phyloP scores from a whole-genome alignment of 805 yeast species.

The Pichia rugopelliculosa region DNA sequence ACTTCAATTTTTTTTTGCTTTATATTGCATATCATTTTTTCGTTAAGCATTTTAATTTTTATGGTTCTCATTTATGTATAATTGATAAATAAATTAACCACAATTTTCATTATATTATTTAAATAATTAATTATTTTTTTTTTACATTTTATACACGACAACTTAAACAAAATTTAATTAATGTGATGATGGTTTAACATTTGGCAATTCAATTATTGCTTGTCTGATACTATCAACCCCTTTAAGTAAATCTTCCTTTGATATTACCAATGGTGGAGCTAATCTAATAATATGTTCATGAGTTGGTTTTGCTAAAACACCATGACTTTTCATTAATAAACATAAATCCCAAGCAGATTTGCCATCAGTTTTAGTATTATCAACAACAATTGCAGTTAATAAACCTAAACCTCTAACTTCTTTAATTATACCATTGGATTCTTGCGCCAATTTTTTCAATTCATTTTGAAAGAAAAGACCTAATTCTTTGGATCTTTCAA shows the following conservation, averaged over 20 bases:
- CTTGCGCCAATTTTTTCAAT: constrained; percentile 40
- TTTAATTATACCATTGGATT: constrained; percentile 45
- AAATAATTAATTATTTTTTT: not conserved
- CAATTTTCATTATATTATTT: too few relatives aligned
- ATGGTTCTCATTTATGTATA: too few relatives aligned
- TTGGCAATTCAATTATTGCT: constrained; percentile 51
- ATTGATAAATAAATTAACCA: too few relatives aligned
- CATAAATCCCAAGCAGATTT: constrained; percentile 96
- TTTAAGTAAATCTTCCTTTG: constrained; percentile 74
- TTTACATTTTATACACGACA: not conserved
- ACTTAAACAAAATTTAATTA: constrained; percentile 8
- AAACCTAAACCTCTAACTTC: constrained; percentile 82
- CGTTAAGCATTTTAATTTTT: too few relatives aligned
- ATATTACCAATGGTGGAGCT: constrained; percentile 92
- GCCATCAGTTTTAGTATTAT: constrained; percentile 74
- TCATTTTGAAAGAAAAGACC: constrained; percentile 65
- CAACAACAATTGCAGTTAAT: constrained; percentile 86
- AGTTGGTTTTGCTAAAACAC: constrained; percentile 89
- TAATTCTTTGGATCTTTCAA: constrained; percentile 63
- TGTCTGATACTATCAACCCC: constrained; percentile 71
- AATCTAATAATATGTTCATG: constrained; percentile 92
- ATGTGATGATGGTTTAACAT: constrained; percentile 40
- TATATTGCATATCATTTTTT: too few relatives aligned
- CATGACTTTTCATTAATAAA: constrained; percentile 76
- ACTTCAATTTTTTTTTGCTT: constrained; percentile 5